These are phyloP conservation scores for Phlebiopsis flavidoalba DNA, from an alignment of 768 basidiomycete species.

Conservation along the genomic window DNA sequence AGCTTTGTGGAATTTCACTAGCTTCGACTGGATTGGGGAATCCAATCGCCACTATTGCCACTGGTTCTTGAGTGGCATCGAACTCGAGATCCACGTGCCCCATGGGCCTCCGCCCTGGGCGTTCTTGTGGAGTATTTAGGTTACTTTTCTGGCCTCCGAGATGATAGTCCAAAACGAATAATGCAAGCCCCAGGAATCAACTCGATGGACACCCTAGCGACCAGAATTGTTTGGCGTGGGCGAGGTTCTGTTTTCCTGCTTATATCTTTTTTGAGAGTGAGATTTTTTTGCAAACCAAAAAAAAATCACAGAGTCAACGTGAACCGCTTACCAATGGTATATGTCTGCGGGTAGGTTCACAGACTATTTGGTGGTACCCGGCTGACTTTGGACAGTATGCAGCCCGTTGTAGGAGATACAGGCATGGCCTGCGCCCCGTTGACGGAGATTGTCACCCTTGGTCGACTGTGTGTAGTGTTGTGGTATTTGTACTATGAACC, in stretches of 20 bases:
- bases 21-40: constrained; percentile 31
- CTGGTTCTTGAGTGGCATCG: constrained; percentile 36
- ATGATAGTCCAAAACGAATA: constrained; percentile 52
- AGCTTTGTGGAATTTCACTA: constrained; percentile 23
- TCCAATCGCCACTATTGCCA: constrained; percentile 60
- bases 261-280: too few relatives aligned
- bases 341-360: constrained; percentile 44
- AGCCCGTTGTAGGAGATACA: constrained; percentile 40
- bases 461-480: too few relatives aligned
- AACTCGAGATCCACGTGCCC: constrained; percentile 47
- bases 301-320: too few relatives aligned
- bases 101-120: constrained; percentile 36
- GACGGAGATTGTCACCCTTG: constrained; percentile 38
- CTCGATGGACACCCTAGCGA: constrained; percentile 52
- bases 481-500: too few relatives aligned
- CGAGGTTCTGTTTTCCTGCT: constrained; percentile 49
- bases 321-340: constrained; percentile 33
- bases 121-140: constrained; percentile 39
- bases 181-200: constrained; percentile 47
- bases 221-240: constrained; percentile 44
- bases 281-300: too few relatives aligned
- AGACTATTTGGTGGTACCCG: constrained; percentile 40
- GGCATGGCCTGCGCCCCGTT: constrained; percentile 30
- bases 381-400: constrained; percentile 32
- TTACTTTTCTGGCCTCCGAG: constrained; percentile 25